These are phyloP conservation scores for Leucaena leucocephala DNA, from an alignment of 306 rosid genomes.

Conservation along the genomic window DNA sequence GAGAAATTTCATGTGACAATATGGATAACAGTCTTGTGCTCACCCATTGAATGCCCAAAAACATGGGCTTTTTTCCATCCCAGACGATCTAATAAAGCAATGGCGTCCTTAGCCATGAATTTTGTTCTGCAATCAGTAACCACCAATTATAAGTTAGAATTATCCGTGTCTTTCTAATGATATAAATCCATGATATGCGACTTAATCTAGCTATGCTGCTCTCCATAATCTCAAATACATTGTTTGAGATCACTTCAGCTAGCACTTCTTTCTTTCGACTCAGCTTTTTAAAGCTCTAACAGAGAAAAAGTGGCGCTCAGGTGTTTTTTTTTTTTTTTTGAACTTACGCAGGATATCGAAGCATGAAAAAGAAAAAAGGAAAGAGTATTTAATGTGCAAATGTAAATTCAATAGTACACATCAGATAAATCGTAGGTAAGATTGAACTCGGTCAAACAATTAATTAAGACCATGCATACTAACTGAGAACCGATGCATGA, in stretches of 20 bases:
- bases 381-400: neutral
- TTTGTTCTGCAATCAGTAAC: constrained; percentile 72
- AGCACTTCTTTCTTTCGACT: neutral
- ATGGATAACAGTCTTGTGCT: constrained; percentile 29
- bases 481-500: neutral
- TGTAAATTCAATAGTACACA: neutral
- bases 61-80: constrained; percentile 91
- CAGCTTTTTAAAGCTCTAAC: neutral
- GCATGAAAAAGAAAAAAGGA: neutral
- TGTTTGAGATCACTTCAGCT: neutral
- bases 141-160: constrained; percentile 12
- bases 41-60: constrained; percentile 98
- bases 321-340: too few species aligned
- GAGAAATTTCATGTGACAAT: neutral
- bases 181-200: neutral
- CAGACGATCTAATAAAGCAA: constrained; percentile 81
- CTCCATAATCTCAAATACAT: neutral
- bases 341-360: neutral
- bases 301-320: neutral
- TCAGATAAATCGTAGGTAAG: neutral
- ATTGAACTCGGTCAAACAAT: neutral
- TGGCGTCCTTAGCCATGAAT: constrained; percentile 91
- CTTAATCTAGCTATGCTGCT: neutral
- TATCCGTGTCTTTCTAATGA: neutral
- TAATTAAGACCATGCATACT: neutral